Evolutionary conservation across 805 yeast species (phyloP).

Genomic region (Scheffersomyces ergatensis): DNA sequence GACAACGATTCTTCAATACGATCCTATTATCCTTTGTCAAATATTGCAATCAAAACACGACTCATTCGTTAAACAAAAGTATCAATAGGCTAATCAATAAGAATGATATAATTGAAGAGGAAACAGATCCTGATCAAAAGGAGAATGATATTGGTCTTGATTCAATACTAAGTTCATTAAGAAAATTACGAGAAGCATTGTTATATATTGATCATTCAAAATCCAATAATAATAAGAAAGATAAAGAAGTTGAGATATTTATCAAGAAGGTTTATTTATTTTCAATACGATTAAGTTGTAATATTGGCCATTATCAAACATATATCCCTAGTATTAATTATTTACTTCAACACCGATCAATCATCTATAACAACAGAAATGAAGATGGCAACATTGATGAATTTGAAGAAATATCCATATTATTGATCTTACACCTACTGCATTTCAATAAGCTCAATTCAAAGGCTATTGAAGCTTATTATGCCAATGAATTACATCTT

Average conservation of each 20-base stretch:
- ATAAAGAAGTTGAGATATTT: not conserved
- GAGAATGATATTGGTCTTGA: constrained; percentile 13
- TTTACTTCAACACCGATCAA: constrained; percentile 20
- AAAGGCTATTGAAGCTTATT: constrained; percentile 28
- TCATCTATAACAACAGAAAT: constrained; percentile 17
- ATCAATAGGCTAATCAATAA: constrained; percentile 8
- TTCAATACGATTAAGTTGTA: constrained; percentile 45
- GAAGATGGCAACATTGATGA: constrained; percentile 18
- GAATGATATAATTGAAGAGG: constrained; percentile 3
- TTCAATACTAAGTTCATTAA: constrained; percentile 24
- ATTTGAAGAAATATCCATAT: constrained; percentile 35
- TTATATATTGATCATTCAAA: constrained; percentile 33
- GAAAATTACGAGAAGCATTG: constrained; percentile 58
- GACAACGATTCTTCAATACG: constrained; percentile 37
- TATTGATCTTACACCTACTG: constrained; percentile 44
- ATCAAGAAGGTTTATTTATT: constrained; percentile 45
- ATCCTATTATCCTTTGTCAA: constrained; percentile 29
- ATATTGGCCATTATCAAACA: constrained; percentile 49
- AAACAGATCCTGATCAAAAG: not conserved
- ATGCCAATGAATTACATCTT: constrained; percentile 5
- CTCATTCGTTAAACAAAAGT: constrained; percentile 8
- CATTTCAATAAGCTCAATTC: constrained; percentile 37
- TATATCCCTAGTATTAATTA: constrained; percentile 52
- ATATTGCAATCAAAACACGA: constrained; percentile 26
- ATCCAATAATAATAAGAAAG: constrained; percentile 17